Evolutionary conservation across 2,329 filamentous ascomycete species (phyloP), one percentile per base, ranked within the genome.

Genomic region (Aspergillus uvarum): DNA sequence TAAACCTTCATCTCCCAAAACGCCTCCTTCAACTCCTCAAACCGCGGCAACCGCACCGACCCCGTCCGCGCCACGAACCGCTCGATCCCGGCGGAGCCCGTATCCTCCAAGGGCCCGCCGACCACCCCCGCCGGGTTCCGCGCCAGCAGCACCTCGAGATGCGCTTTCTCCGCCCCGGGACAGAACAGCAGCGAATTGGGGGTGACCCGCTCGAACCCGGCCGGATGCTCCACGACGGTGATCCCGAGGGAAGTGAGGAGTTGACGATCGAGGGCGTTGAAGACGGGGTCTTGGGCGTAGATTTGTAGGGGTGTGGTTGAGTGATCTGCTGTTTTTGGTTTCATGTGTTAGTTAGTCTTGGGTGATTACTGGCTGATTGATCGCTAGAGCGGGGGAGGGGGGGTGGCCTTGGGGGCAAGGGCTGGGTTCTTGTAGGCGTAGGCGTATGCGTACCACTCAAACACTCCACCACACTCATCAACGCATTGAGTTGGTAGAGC

Each of bases 281-380:
- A 83, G n/a, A 85, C 83, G 0, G 88, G 80, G 22, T 79, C 75
- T 59, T 78, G 69, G 29, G 88, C 80, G 64, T 87, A 88, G 0
- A 74, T 70, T 38, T 73, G 78, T 67, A 62, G 2, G 62, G 56
- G 32, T 44, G 52, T 10, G 50, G 29, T 47, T 38, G 47, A 8
- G 12, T 14, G 11, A 12, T 14, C 5, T 50, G 29, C 31, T 48
- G 19, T 14, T 26, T 12, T 32, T 21, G 22, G 22, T 38, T 51
- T 16, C n/a, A 16, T 5, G 48, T 35, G n/a, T 16, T 8, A 3
- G 26, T 22, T 22, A 22, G 22, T 22, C 22, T 22, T 22, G 22
- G 21, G 21, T 3, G 21, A 3, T 22, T 22, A 22, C 21, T 22
- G 21, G 21, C 21, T 22, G 21, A 22, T 22, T 22, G 21, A 22